These are phyloP conservation scores for Mucor sp. DNA, from an alignment of 371 early-diverging fungal genomes.

Conservation along the genomic window DNA sequence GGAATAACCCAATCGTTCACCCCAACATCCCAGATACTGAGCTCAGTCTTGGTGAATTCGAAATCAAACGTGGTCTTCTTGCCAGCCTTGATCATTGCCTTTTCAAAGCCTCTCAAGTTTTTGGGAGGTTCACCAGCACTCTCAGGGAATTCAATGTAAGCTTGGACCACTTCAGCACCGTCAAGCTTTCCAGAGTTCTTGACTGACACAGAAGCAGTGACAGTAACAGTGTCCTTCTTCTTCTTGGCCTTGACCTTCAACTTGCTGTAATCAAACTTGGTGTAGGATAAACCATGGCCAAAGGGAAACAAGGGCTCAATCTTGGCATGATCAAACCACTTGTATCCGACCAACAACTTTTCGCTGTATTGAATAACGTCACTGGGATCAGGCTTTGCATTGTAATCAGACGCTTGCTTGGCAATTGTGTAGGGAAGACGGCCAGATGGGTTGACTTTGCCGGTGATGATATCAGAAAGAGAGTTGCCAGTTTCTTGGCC, in stretches of 20 bases:
- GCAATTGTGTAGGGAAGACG: constrained; percentile 65
- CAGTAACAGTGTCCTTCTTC: background rate
- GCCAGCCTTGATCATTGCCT: constrained; percentile 21
- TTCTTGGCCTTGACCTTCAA: constrained; percentile 18
- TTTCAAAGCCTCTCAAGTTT: constrained; percentile 58
- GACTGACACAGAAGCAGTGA: constrained; percentile 41
- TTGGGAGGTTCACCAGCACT: constrained; percentile 51
- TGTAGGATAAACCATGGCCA: constrained; percentile 67
- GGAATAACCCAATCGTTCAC: constrained; percentile 43
- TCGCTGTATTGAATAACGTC: constrained; percentile 47
- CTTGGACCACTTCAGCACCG: constrained; percentile 63
- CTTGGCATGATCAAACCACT: constrained; percentile 47
- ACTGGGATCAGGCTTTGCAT: constrained; percentile 2
- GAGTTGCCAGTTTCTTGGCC: constrained; percentile 67
- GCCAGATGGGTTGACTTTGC: constrained; percentile 61
- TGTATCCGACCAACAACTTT: constrained; percentile 58
- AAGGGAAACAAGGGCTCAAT: constrained; percentile 58
- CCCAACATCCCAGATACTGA: constrained; percentile 49
- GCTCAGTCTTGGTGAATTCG: constrained; percentile 34
- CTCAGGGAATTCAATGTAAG: constrained; percentile 56
- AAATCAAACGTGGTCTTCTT: constrained; percentile 32
- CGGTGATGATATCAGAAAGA: constrained; percentile 61
- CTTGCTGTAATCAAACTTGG: constrained; percentile 53
- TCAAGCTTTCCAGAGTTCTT: constrained; percentile 51
- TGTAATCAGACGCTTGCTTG: constrained; percentile 43